A percentile compares a stretch with the other conserved stretches of the same genome.
Evolutionary conservation across 192 early-diverging fungal species (phyloP).

Genomic region (Backusella tarrabulga): DNA sequence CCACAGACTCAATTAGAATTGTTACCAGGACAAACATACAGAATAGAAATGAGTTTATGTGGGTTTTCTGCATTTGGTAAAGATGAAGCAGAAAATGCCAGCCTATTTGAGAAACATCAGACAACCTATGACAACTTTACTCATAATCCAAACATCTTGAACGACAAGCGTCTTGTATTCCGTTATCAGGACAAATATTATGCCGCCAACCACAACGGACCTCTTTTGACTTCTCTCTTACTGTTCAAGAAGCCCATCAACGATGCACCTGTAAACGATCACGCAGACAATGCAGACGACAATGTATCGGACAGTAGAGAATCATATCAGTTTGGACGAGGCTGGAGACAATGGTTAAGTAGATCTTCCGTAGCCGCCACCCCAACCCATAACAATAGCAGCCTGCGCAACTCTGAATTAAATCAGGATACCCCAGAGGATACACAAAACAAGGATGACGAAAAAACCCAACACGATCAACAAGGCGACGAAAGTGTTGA

Average conservation of each 20-base stretch:
- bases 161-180: slow-evolving; percentile 53
- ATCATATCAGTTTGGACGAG: slow-evolving; percentile 38
- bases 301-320: slow-evolving; percentile 29
- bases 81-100: slow-evolving; percentile 42
- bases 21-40: slow-evolving; percentile 38
- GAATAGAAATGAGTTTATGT: slow-evolving; percentile 59
- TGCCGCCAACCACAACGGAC: slow-evolving; percentile 58
- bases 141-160: slow-evolving; percentile 56
- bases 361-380: slow-evolving; percentile 34
- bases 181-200: slow-evolving; percentile 63
- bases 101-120: slow-evolving; percentile 49
- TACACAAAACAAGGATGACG: not conserved
- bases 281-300: slow-evolving; percentile 18
- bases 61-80: slow-evolving; percentile 47
- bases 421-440: not conserved
- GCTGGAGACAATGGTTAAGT: slow-evolving; percentile 43
- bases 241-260: slow-evolving; percentile 42
- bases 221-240: slow-evolving; percentile 57
- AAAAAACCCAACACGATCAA: too few species aligned
- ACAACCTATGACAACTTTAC: slow-evolving; percentile 59
- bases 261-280: slow-evolving; percentile 43
- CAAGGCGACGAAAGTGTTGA: not conserved
- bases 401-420: not conserved
- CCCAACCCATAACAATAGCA: not conserved
- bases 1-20: slow-evolving; percentile 18